These are phyloP conservation scores for Phytophthora quininea DNA, from an alignment of 352 stramenopile genomes.

Conservation along the genomic window DNA sequence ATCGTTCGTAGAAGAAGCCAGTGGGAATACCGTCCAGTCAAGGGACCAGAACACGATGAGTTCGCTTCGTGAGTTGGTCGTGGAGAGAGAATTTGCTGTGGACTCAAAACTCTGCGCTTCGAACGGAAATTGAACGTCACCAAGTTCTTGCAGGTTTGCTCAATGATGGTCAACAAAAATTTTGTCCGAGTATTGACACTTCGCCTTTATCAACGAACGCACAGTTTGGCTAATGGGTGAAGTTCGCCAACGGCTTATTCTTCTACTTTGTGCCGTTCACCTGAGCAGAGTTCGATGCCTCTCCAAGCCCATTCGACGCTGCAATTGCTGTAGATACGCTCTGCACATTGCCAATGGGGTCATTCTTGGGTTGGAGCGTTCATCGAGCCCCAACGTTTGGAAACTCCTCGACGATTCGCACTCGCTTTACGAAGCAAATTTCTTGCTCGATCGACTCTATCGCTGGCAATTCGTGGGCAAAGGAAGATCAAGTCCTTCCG, in stretches of 20 bases:
- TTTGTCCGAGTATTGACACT: too few relatives aligned
- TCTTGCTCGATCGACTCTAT: slow-evolving; percentile 8
- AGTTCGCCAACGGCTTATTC: neutral
- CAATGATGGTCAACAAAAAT: neutral
- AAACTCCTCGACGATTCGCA: slow-evolving; percentile 12
- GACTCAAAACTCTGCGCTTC: neutral
- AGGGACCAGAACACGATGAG: neutral
- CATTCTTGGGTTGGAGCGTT: slow-evolving; percentile 28
- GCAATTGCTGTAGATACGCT: neutral
- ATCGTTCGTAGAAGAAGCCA: neutral
- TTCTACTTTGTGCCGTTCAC: neutral
- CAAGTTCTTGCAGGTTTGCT: neutral
- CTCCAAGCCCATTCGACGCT: neutral
- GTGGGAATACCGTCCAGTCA: neutral
- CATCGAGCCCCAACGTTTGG: slow-evolving; percentile 10
- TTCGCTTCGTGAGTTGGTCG: neutral
- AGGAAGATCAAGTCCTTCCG: slow-evolving; percentile 8
- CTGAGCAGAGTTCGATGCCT: neutral
- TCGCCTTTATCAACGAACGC: too few relatives aligned
- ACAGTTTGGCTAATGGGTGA: neutral
- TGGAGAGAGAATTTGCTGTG: neutral
- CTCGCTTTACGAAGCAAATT: slow-evolving; percentile 29
- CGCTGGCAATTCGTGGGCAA: slow-evolving; percentile 1
- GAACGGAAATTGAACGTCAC: neutral
- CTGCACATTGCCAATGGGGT: slow-evolving; percentile 1